Base-by-base conservation (phyloP, 2,329 filamentous ascomycete species). In the Cordyceps farinosa region DNA sequence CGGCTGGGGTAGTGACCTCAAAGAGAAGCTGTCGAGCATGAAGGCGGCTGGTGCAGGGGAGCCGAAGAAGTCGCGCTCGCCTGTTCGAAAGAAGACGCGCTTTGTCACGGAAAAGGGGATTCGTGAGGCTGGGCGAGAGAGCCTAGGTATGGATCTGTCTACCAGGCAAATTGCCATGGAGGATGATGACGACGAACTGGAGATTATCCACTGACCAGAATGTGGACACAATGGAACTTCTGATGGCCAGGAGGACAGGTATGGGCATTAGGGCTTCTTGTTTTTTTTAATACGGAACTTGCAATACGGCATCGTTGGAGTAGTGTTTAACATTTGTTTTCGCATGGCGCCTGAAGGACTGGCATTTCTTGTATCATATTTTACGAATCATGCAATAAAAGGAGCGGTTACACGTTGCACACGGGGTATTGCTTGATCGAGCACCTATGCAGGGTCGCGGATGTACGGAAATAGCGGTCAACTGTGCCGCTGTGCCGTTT, bases 71-170 rank as follows among this genome's bases (percentile, higher is more conserved):
- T 69, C 68, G 34, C 69, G 71, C 38, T 71, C 72, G 70, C 85
- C 84, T 0, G 81, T 86, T 38, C 80, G 84, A 67, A 89, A 91
- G 76, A 91, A 91, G 80, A 92, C 90, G 58, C 81, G 90, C n/a
- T 92, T 93, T 71, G 83, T 92, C 47, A 91, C 90, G 32, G 86
- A 87, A 48, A 90, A 88, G 72, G 90, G 90, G 0, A 92, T 93
- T 66, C 84, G 87, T 61, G 89, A 91, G 74, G 90, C 90, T 4
- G 90, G 90, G 1, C 80, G 89, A 65, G 90, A 92, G 70, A 92
- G 89, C 70, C 72, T 92, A 2, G 87, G 87, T 10, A 78, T 75
- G n/a, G 83, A 84, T 58, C 73, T 78, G 64, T 61, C 66, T 44
- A 71, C 71, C 55, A 68, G 75, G 61, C 74, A 72, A 70, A 70